A percentile compares a stretch with the other conserved stretches of the same genome.
Conservation (phyloP, 116 monocot genomes). For the Cymodocea nodosa region DNA sequence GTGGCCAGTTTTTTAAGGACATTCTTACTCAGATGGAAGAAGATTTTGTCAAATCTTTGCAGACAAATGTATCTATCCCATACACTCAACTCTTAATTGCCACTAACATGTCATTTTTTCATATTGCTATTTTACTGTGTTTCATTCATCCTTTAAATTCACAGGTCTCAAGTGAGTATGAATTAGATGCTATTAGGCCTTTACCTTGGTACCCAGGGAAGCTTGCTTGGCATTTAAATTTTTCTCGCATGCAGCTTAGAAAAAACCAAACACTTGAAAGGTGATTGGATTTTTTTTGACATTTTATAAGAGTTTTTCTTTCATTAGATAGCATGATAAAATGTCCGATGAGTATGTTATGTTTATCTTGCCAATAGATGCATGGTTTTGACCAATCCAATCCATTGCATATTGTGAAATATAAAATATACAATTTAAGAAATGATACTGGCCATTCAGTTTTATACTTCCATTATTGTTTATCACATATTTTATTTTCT, state of each 20-base stretch:
- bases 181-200: slow-evolving; percentile 79
- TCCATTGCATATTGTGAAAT: too few relatives aligned
- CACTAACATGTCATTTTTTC: not conserved
- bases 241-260: slow-evolving; percentile 91
- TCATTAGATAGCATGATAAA: too few relatives aligned
- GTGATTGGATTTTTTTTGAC: slow-evolving; percentile 17
- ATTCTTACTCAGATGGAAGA: slow-evolving; percentile 66
- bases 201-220: slow-evolving; percentile 95
- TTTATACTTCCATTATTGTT: too few relatives aligned
- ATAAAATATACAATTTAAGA: too few relatives aligned
- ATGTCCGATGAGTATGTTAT: too few relatives aligned
- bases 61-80: slow-evolving; percentile 43
- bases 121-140: not conserved
- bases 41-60: slow-evolving; percentile 68
- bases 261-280: slow-evolving; percentile 97
- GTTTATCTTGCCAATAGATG: too few relatives aligned
- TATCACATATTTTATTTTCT: too few relatives aligned
- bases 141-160: slow-evolving; percentile 6
- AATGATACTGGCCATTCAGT: too few relatives aligned
- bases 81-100: not conserved
- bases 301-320: not conserved
- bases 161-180: slow-evolving; percentile 47
- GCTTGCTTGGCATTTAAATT: slow-evolving; percentile 97
- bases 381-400: too few relatives aligned
- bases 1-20: slow-evolving; percentile 76